phyloP scores from a whole-genome alignment of 352 stramenopile species.

The Blastocystis sp. region DNA sequence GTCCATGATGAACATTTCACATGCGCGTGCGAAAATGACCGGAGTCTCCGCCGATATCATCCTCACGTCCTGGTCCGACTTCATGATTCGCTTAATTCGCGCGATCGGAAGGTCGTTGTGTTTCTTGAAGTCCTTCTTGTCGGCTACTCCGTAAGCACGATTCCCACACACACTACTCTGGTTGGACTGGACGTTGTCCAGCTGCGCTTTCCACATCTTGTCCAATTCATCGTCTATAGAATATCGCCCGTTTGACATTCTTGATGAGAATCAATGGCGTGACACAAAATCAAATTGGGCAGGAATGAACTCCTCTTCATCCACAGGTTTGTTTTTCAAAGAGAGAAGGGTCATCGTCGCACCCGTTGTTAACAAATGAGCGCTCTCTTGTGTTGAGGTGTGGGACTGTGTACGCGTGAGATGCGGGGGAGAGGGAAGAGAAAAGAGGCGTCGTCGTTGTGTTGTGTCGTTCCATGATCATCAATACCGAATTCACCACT shows the following conservation, averaged over 20 bases:
- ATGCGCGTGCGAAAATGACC: slow-evolving; percentile 98
- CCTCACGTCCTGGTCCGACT: slow-evolving; percentile 94
- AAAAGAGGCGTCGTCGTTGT: not conserved
- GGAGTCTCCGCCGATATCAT: slow-evolving; percentile 98
- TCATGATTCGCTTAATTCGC: slow-evolving; percentile 99
- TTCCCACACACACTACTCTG: not conserved
- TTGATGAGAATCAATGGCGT: not conserved
- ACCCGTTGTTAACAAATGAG: too few relatives aligned
- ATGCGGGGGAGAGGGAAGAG: too few relatives aligned
- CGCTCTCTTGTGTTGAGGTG: too few relatives aligned
- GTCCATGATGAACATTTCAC: slow-evolving; percentile 99
- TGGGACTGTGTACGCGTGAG: too few relatives aligned
- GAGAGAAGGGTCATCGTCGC: too few relatives aligned
- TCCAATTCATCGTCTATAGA: slow-evolving; percentile 69
- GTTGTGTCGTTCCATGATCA: not conserved
- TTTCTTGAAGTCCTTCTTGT: slow-evolving; percentile 95
- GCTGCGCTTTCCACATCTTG: slow-evolving; percentile 70
- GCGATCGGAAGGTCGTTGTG: slow-evolving; percentile 97
- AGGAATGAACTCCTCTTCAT: not conserved
- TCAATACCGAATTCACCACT: not conserved
- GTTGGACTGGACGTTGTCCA: slow-evolving; percentile 37
- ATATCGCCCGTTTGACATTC: slow-evolving; percentile 46
- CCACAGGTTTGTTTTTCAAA: not conserved
- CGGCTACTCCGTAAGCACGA: not conserved
- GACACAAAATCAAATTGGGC: not conserved